These are phyloP conservation scores for Tylopilus sp. DNA, from an alignment of 768 basidiomycete genomes.

Conservation along the genomic window DNA sequence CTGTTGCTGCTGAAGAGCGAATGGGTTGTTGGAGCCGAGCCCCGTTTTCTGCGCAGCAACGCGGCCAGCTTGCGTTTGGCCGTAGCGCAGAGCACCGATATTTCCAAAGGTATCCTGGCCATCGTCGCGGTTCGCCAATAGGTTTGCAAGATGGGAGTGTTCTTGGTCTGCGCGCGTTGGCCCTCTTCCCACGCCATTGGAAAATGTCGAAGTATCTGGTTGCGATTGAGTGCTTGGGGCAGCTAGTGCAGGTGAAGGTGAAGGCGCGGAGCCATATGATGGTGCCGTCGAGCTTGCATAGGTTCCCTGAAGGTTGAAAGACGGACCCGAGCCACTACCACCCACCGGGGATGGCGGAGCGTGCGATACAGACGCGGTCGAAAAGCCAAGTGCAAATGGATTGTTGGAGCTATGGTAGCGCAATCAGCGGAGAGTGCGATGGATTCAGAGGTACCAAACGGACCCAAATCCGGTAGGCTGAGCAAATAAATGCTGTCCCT, in stretches of 20 bases:
- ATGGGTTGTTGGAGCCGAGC: constrained; percentile 55
- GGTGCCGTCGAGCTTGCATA: constrained; percentile 46
- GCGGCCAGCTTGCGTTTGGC: constrained; percentile 53
- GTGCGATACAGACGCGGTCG: constrained; percentile 31
- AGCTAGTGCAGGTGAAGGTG: constrained; percentile 43
- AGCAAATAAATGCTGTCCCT: constrained; percentile 43
- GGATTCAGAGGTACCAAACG: constrained; percentile 19
- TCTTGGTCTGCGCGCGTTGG: constrained; percentile 60
- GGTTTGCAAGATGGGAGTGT: constrained; percentile 66
- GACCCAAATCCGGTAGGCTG: constrained; percentile 79
- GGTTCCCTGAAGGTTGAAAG: constrained; percentile 70
- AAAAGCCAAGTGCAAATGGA: constrained; percentile 68
- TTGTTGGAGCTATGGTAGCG: constrained; percentile 79
- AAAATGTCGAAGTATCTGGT: constrained; percentile 28
- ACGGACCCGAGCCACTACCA: constrained; percentile 35
- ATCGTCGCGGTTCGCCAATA: constrained; percentile 88
- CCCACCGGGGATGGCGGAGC: constrained; percentile 34
- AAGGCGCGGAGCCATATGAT: constrained; percentile 35
- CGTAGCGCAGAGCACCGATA: constrained; percentile 70
- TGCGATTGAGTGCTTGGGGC: constrained; percentile 35
- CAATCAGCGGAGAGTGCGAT: constrained; percentile 18
- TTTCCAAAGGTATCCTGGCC: constrained; percentile 98
- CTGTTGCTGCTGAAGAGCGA: constrained; percentile 49
- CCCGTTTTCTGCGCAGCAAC: constrained; percentile 47
- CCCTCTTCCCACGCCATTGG: constrained; percentile 15